A percentile compares a stretch with the other conserved stretches of the same genome.
Evolutionary conservation across 2,329 filamentous ascomycete genomes (phyloP).

Genomic region (Apiospora marii): DNA sequence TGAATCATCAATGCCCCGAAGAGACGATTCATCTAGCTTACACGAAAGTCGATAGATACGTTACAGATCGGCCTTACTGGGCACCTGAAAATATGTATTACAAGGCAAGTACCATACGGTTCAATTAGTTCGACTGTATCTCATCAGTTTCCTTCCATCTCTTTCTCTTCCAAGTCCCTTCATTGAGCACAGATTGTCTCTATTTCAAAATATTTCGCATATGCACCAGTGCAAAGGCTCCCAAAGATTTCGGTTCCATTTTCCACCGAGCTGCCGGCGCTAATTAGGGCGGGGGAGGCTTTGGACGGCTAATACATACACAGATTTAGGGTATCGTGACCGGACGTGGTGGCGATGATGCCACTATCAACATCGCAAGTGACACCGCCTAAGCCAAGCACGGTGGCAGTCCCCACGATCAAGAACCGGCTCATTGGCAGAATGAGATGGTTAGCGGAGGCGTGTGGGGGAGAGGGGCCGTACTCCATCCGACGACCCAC

Average conservation of each 20-base stretch:
- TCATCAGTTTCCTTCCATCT: too few species aligned
- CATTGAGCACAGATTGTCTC: too few species aligned
- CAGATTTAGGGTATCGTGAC: conserved; percentile 41
- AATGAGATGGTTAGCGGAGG: not conserved
- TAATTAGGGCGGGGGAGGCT: not conserved
- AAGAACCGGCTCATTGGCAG: conserved; percentile 24
- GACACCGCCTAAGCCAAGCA: conserved; percentile 36
- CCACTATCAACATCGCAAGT: conserved; percentile 36
- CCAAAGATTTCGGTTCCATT: conserved; percentile 37
- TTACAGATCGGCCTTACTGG: too few species aligned
- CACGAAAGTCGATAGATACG: too few species aligned
- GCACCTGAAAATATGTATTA: too few species aligned
- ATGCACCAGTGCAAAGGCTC: conserved; percentile 40
- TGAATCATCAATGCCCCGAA: too few species aligned
- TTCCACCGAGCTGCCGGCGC: not conserved
- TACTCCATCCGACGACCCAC: not conserved
- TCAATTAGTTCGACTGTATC: too few species aligned
- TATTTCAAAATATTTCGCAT: too few species aligned
- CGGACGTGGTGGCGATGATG: conserved; percentile 45
- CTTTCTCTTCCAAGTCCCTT: too few species aligned
- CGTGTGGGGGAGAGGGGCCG: not conserved
- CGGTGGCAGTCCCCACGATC: conserved; percentile 33
- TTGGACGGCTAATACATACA: conserved; percentile 42
- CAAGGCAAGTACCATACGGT: too few species aligned
- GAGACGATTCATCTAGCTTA: too few species aligned